A percentile compares a stretch with the other conserved stretches of the same genome.
phyloP scores from a whole-genome alignment of 179 eudicot species.

The Nepenthes alata region DNA sequence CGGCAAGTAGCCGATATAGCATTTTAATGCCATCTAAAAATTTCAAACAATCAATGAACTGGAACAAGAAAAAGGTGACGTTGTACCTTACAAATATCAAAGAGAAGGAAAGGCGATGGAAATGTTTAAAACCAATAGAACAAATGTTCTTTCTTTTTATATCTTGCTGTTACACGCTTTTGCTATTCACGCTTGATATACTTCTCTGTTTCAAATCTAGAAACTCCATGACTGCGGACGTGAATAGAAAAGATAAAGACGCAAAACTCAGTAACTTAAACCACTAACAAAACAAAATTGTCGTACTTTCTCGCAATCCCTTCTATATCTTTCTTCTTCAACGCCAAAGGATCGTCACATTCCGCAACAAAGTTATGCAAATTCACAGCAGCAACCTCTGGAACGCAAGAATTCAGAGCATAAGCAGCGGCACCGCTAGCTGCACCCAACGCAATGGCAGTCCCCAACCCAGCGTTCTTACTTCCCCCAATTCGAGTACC shows the following conservation, averaged over 20 bases:
- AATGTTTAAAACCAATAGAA: neutral
- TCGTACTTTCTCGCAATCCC: conserved; percentile 54
- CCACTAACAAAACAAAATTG: neutral
- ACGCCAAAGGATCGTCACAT: conserved; percentile 36
- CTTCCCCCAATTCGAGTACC: conserved; percentile 43
- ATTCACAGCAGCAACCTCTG: conserved; percentile 64
- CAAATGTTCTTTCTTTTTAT: neutral
- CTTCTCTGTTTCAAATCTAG: no score
- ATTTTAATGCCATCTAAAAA: neutral
- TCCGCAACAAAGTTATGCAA: conserved; percentile 72
- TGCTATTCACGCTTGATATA: no score
- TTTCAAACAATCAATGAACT: neutral
- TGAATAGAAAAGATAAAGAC: neutral
- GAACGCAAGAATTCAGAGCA: conserved; percentile 52
- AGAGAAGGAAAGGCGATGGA: neutral
- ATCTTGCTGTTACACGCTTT: neutral
- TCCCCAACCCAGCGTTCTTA: conserved; percentile 40
- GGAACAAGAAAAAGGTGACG: no score
- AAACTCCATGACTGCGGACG: no score
- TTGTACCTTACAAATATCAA: no score
- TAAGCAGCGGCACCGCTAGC: conserved; percentile 68
- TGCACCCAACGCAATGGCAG: conserved; percentile 56
- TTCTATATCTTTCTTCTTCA: conserved; percentile 59
- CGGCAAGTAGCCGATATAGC: no score
- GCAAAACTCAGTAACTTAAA: neutral